Evolutionary conservation across 2,329 filamentous ascomycete genomes (phyloP).

Genomic region (Penicillium sp.): DNA sequence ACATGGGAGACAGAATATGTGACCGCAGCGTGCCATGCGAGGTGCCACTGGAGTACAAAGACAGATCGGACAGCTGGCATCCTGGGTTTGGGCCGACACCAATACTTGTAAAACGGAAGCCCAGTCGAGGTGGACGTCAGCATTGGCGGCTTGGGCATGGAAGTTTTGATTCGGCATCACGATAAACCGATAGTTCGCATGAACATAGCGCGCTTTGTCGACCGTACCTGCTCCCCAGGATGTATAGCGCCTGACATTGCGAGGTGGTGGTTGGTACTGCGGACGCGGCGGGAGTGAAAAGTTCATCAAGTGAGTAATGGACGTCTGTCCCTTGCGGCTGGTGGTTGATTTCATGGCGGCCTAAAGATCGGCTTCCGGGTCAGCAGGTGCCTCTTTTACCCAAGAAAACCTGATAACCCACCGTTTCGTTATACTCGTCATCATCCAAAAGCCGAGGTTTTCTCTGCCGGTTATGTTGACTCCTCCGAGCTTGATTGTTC

Average conservation of each 20-base stretch:
- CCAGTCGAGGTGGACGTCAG: slow-evolving; percentile 91
- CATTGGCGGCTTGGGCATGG: slow-evolving; percentile 75
- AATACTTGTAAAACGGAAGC: slow-evolving; percentile 86
- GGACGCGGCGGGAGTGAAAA: slow-evolving; percentile 79
- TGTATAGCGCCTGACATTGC: slow-evolving; percentile 68
- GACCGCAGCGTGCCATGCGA: slow-evolving; percentile 94
- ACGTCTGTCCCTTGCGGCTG: slow-evolving; percentile 87
- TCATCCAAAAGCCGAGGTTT: slow-evolving; percentile 75
- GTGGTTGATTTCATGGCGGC: slow-evolving; percentile 65
- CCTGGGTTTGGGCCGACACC: slow-evolving; percentile 85
- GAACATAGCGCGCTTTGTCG: slow-evolving; percentile 89
- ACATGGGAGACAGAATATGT: slow-evolving; percentile 94
- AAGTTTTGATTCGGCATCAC: slow-evolving; percentile 83
- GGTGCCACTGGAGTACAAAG: slow-evolving; percentile 89
- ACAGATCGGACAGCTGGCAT: slow-evolving; percentile 89
- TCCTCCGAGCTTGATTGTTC: slow-evolving; percentile 74
- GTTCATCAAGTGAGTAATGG: slow-evolving; percentile 95
- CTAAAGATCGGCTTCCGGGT: slow-evolving; percentile 35
- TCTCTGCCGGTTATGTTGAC: slow-evolving; percentile 81
- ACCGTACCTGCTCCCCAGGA: slow-evolving; percentile 81
- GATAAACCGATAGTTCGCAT: slow-evolving; percentile 97
- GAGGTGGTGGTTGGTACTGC: slow-evolving; percentile 58
- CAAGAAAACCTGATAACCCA: slow-evolving; percentile 47
- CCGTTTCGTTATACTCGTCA: slow-evolving; percentile 80
- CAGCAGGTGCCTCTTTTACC: slow-evolving; percentile 13